These are phyloP conservation scores for Crepidotus sp. DNA, from an alignment of 1,284 basidiomycete genomes.

Conservation along the genomic window DNA sequence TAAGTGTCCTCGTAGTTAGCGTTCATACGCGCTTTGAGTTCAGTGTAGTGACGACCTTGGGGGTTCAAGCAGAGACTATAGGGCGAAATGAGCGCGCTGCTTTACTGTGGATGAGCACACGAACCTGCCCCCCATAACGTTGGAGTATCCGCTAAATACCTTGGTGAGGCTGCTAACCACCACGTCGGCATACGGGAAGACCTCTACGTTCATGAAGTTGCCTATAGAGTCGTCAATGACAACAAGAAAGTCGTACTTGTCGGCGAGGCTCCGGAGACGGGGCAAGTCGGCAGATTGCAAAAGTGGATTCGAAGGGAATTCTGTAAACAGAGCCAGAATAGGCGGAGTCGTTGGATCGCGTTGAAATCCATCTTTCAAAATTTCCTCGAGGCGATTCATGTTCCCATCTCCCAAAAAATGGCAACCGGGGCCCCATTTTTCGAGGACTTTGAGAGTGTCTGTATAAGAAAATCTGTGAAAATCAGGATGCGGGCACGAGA, in stretches of 20 bases:
- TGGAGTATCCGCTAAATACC: conserved; percentile 90
- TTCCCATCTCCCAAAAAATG: conserved; percentile 81
- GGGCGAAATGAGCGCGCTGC: conserved; percentile 2
- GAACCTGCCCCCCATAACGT: conserved; percentile 96
- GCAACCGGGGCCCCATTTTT: conserved; percentile 96
- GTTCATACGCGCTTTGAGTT: conserved; percentile 56
- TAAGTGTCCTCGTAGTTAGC: conserved; percentile 78
- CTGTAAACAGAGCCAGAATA: conserved; percentile 14
- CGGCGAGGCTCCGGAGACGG: conserved; percentile 75
- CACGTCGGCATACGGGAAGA: conserved; percentile 84
- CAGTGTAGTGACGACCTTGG: conserved; percentile 53
- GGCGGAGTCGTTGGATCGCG: conserved; percentile 28
- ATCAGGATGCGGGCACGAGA: conserved; percentile 6
- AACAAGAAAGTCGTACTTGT: conserved; percentile 83
- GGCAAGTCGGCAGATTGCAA: conserved; percentile 76
- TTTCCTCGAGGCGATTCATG: conserved; percentile 13
- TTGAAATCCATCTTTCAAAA: conserved; percentile 16
- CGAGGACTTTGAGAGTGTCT: conserved; percentile 92
- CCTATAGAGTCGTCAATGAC: conserved; percentile 96
- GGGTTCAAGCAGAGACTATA: conserved; percentile 85
- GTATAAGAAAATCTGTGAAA: conserved; percentile 85
- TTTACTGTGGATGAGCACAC: conserved; percentile 31
- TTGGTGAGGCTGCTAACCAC: conserved; percentile 94
- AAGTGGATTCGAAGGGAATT: conserved; percentile 61
- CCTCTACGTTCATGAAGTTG: conserved; percentile 93